Conservation (phyloP, 2,329 filamentous ascomycete species). For the Epicoccum nigrum region DNA sequence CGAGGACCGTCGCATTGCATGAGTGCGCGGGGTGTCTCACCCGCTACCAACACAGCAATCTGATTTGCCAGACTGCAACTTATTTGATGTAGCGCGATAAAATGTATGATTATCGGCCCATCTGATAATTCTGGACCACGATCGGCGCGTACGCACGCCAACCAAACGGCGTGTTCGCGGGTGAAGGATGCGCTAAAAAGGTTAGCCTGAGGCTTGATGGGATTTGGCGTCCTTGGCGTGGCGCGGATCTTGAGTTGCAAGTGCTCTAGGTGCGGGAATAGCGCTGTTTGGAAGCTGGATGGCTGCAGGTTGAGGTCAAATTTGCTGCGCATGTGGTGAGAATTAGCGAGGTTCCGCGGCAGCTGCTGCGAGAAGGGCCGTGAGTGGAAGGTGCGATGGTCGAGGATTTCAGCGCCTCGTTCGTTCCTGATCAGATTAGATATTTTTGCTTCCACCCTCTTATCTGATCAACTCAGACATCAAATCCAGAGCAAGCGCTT, state of each 20-base stretch:
- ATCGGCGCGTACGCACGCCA: conserved; percentile 21
- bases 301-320: conserved; percentile 4
- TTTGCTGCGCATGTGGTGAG: conserved; percentile 4
- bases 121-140: conserved; percentile 39
- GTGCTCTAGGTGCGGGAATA: conserved; percentile 7
- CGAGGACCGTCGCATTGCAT: conserved; percentile 3
- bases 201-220: conserved; percentile 25
- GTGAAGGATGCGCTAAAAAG: conserved; percentile 23
- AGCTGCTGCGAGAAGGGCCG: conserved; percentile 1
- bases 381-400: conserved; percentile 1
- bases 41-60: background rate
- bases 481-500: background rate
- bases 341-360: background rate
- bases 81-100: conserved; percentile 15
- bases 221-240: conserved; percentile 32
- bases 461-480: conserved; percentile 5
- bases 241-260: conserved; percentile 11
- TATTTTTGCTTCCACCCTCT: conserved; percentile 6
- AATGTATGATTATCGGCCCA: conserved; percentile 31
- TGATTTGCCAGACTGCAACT: conserved; percentile 7
- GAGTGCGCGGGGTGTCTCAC: background rate
- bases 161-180: conserved; percentile 19
- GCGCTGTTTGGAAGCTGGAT: conserved; percentile 1
- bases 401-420: background rate
- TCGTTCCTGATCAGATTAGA: conserved; percentile 34